phyloP scores from a whole-genome alignment of 306 rosid species.

The Ceratonia siliqua region DNA sequence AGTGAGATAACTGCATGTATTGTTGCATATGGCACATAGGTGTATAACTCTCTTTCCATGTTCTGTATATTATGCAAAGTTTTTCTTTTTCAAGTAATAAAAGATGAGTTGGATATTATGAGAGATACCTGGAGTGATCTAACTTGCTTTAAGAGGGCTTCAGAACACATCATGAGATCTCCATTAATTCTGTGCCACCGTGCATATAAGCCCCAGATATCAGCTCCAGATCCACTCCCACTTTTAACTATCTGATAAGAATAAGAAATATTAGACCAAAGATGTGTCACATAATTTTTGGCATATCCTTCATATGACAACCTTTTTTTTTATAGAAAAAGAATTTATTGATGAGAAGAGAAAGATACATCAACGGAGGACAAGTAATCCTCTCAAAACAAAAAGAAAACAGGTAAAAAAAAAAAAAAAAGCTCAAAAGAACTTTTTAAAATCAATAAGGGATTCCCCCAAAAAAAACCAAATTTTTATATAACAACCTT shows the following conservation, averaged over 20 bases:
- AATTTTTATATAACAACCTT: background rate
- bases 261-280: constrained; percentile 29
- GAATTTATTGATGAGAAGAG: too few relatives aligned
- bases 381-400: too few relatives aligned
- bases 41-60: background rate
- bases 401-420: too few relatives aligned
- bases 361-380: too few relatives aligned
- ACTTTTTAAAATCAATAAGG: too few relatives aligned
- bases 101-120: background rate
- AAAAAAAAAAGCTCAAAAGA: too few relatives aligned
- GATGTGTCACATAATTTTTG: background rate
- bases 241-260: constrained; percentile 68
- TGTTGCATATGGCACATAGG: background rate
- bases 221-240: constrained; percentile 68
- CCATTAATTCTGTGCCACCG: constrained; percentile 92
- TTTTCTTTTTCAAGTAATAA: too few relatives aligned
- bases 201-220: constrained; percentile 87
- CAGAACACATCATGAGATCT: constrained; percentile 83
- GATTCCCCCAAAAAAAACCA: too few relatives aligned
- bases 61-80: background rate
- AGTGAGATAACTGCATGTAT: constrained; percentile 12
- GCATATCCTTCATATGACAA: constrained; percentile 5
- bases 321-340: too few relatives aligned
- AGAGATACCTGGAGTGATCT: constrained; percentile 88
- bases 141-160: constrained; percentile 92